Evolutionary conservation across 1,284 basidiomycete species (phyloP).

Genomic region (Fomes fomentarius): DNA sequence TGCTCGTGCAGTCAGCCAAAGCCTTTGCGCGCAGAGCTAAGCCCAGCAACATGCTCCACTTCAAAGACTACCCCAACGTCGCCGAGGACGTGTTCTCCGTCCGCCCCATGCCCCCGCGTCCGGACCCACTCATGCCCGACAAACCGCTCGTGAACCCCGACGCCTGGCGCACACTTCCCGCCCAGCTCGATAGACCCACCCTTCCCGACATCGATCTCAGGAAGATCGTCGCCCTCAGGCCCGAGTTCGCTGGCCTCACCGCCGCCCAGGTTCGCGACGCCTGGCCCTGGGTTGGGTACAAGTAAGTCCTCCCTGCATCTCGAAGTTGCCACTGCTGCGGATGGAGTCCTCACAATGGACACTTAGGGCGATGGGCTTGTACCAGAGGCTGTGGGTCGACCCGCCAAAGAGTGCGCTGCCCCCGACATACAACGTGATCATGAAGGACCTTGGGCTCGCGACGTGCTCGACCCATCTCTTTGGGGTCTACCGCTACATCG

Average conservation of each 20-base stretch:
- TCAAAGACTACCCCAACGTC: neutral
- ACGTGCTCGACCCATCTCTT: conserved; percentile 26
- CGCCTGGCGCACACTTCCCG: conserved; percentile 14
- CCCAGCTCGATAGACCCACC: conserved; percentile 7
- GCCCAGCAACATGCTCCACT: neutral
- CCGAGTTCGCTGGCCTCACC: conserved; percentile 10
- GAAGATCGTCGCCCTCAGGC: conserved; percentile 6
- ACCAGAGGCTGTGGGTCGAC: conserved; percentile 12
- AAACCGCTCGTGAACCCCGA: conserved; percentile 11
- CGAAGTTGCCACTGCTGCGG: too few relatives aligned
- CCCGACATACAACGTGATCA: conserved; percentile 18
- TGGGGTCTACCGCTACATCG: conserved; percentile 16
- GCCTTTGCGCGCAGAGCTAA: conserved; percentile 11
- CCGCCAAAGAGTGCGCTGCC: conserved; percentile 21
- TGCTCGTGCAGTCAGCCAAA: conserved; percentile 10
- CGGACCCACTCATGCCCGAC: neutral
- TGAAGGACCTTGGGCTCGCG: conserved; percentile 23
- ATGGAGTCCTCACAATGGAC: too few relatives aligned
- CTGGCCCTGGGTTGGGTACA: conserved; percentile 13
- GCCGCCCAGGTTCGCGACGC: conserved; percentile 7
- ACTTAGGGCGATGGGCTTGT: conserved; percentile 14
- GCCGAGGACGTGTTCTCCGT: neutral
- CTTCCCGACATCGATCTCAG: conserved; percentile 12
- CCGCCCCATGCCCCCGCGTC: neutral
- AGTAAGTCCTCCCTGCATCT: too few relatives aligned